Percentiles rank a stretch among this genome's conserved stretches.
Evolutionary conservation across 2,329 filamentous ascomycete genomes (phyloP).

Genomic region (Colletotrichum lupini): DNA sequence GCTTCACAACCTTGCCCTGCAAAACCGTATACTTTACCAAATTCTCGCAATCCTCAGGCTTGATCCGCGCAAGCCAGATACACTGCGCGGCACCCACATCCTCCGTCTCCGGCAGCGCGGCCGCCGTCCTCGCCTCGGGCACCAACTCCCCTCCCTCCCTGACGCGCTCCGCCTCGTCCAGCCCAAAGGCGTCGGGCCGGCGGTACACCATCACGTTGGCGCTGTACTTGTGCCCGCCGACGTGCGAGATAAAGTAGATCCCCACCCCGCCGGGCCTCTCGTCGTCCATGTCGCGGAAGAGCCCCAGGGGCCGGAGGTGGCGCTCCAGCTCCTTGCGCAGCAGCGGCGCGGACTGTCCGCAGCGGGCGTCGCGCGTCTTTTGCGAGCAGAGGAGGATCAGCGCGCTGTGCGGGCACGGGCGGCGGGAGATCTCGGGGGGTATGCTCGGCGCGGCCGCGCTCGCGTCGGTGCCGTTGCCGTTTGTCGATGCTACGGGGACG

Average conservation of each 20-base stretch:
- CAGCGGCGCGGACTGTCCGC: constrained; percentile 91
- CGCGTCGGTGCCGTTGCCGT: constrained; percentile 9
- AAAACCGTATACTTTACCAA: constrained; percentile 89
- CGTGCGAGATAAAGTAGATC: constrained; percentile 96
- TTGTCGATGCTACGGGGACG: constrained; percentile 42
- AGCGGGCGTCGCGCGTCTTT: constrained; percentile 91
- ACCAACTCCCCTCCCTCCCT: constrained; percentile 48
- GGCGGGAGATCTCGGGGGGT: constrained; percentile 52
- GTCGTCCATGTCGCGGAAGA: constrained; percentile 90
- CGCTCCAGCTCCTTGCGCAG: constrained; percentile 90
- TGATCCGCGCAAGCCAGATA: constrained; percentile 89
- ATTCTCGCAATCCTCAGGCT: constrained; percentile 92
- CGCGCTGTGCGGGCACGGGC: constrained; percentile 82
- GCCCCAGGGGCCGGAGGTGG: constrained; percentile 83
- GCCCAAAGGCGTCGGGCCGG: constrained; percentile 66
- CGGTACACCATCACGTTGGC: constrained; percentile 96
- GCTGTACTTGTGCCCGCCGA: constrained; percentile 95
- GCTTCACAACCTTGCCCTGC: constrained; percentile 94
- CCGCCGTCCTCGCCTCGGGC: constrained; percentile 43
- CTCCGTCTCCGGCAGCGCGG: constrained; percentile 46
- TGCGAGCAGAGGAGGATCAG: constrained; percentile 96
- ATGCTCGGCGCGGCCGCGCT: constrained; percentile 41
- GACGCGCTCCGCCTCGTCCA: constrained; percentile 56
- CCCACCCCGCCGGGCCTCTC: constrained; percentile 91
- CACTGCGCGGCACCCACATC: constrained; percentile 80